Percentiles rank a stretch among this genome's conserved stretches.
These are phyloP conservation scores for Colletotrichum somersetense DNA, from an alignment of 2,329 filamentous ascomycete species.

Conservation along the genomic window DNA sequence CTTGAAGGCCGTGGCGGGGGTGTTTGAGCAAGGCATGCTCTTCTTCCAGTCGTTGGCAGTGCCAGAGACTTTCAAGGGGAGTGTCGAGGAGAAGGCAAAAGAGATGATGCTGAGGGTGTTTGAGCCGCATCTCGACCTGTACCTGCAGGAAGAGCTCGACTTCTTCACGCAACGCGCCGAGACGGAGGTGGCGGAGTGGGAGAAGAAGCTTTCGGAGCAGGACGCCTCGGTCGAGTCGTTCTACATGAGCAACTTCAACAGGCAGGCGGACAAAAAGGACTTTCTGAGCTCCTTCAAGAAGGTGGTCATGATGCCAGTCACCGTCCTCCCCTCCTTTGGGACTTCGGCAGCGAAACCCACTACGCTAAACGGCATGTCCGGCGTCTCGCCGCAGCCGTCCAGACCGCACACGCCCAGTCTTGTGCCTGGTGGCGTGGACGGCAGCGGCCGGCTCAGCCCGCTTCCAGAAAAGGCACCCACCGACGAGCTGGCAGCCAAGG, in stretches of 20 bases:
- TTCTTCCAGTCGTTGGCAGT: constrained; percentile 80
- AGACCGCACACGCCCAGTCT: constrained; percentile 64
- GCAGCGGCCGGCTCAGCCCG: constrained; percentile 56
- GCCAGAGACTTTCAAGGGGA: constrained; percentile 71
- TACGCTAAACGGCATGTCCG: constrained; percentile 48
- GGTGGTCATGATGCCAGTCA: constrained; percentile 99
- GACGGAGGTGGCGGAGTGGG: constrained; percentile 84
- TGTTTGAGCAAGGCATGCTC: constrained; percentile 87
- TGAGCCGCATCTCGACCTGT: constrained; percentile 93
- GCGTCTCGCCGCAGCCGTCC: constrained; percentile 56
- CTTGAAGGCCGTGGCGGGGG: constrained; percentile 85
- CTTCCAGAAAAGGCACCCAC: constrained; percentile 79
- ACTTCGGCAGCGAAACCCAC: constrained; percentile 43
- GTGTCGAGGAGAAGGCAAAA: constrained; percentile 74
- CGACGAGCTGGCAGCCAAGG: constrained; percentile 93
- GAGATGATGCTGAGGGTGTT: constrained; percentile 80
- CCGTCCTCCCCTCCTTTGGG: constrained; percentile 79
- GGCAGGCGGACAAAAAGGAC: constrained; percentile 95
- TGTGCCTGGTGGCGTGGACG: constrained; percentile 51
- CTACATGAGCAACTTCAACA: constrained; percentile 94
- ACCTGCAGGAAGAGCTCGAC: constrained; percentile 91
- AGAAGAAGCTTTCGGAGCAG: constrained; percentile 90
- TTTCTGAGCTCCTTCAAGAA: constrained; percentile 98
- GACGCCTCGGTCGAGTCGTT: constrained; percentile 92
- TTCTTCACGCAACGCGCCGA: constrained; percentile 84